Evolutionary conservation across 2,329 filamentous ascomycete genomes (phyloP), one percentile per base, ranked within the genome.

Genomic region (Penicillium italicum): DNA sequence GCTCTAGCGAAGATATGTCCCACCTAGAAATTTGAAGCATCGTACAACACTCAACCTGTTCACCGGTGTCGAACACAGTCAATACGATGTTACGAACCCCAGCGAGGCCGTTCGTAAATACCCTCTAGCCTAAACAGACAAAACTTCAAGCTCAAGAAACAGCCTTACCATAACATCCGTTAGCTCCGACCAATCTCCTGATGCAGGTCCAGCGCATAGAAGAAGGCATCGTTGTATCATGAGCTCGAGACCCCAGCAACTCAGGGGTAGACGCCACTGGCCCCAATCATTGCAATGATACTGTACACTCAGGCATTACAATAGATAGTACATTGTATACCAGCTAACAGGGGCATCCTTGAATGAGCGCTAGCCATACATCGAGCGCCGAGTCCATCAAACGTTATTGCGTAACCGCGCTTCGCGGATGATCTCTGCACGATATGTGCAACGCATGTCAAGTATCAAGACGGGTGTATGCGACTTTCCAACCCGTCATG

Each of bases 381-480:
- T 40, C n/a, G 44, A 38, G 22, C 20, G 22, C 40, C 54, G 33
- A 43, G 38, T 53, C 38, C 22, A 46, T 18, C 18, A 28, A 53
- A 52, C 51, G 55, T 60, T 58, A 63, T 58, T 62, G 51, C 41
- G 47, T 63, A 63, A 60, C 59, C 58, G 58, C 58, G 60, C 55
- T 61, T 62, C 57, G 60, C 61, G 53, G 60, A 46, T 60, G 59
- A 60, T 57, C 53, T 50, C 55, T 58, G 36, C 38, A 45, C 7
- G 12, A 47, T 40, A 30, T 44, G 43, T 55, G 34, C 50, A 24
- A 58, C 43, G 20, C 40, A 31, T 20, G n/a, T 14, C 8, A 48
- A 37, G 12, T 28, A 42, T 41, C 26, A 50, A n/a, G 24, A 51
- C 14, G 30, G 30, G 22, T 20, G n/a, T 24, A 26, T 12, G 8